Conservation (phyloP, 768 basidiomycete genomes). For the Pleurotus pulmonarius region DNA sequence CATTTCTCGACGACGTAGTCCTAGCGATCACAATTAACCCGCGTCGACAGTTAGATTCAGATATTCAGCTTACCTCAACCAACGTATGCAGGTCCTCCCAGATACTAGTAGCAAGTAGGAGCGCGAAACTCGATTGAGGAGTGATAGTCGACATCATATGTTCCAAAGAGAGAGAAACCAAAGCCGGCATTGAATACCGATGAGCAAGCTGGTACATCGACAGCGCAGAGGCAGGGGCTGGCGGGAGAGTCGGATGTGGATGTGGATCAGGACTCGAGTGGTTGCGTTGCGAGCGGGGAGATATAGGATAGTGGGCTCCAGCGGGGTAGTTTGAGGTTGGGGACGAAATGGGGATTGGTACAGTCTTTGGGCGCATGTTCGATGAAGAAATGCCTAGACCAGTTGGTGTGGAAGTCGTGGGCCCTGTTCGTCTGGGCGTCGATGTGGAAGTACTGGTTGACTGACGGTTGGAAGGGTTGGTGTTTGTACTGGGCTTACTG, state of each 20-base stretch:
- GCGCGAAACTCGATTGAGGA: constrained; percentile 60
- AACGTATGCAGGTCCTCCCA: constrained; percentile 64
- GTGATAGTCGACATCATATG: constrained; percentile 71
- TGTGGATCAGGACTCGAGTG: constrained; percentile 60
- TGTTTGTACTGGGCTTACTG: constrained; percentile 3
- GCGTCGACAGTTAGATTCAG: neutral
- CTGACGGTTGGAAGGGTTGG: constrained; percentile 13
- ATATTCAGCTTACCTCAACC: constrained; percentile 46
- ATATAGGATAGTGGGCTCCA: constrained; percentile 42
- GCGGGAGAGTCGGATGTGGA: constrained; percentile 60
- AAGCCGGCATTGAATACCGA: constrained; percentile 63
- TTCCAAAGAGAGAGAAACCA: constrained; percentile 65
- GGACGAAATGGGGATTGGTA: constrained; percentile 33
- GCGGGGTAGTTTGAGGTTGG: constrained; percentile 28
- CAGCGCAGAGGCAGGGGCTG: constrained; percentile 66
- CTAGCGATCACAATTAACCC: constrained; percentile 24
- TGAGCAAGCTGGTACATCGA: constrained; percentile 77
- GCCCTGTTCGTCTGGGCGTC: constrained; percentile 11
- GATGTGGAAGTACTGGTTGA: neutral
- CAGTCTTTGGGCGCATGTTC: constrained; percentile 34
- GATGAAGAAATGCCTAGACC: constrained; percentile 18
- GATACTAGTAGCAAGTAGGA: constrained; percentile 62
- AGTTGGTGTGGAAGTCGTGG: constrained; percentile 18
- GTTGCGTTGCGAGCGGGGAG: constrained; percentile 40
- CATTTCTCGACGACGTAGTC: constrained; percentile 78